Conservation (phyloP, 495 filamentous ascomycete species). For the Podospora anserina region DNA sequence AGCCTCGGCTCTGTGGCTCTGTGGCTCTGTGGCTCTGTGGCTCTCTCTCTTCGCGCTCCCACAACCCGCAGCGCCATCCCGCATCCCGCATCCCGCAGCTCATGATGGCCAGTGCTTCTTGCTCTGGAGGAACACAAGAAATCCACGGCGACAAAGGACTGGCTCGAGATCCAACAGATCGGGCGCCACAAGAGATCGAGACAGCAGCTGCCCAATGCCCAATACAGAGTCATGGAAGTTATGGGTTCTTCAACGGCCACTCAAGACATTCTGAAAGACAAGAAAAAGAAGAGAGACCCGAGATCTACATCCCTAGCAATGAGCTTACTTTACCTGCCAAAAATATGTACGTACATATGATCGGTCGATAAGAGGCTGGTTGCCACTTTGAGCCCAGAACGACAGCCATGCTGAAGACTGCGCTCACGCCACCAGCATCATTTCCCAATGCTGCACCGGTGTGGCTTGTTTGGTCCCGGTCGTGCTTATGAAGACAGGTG, state of each 20-base stretch:
- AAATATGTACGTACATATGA: not conserved
- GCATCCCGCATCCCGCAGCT: slow-evolving; percentile 8
- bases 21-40: slow-evolving; percentile 8
- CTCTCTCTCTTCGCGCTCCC: slow-evolving; percentile 11
- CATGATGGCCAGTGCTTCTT: slow-evolving; percentile 20
- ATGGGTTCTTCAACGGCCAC: not conserved
- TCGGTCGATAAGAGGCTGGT: not conserved
- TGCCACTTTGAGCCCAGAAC: slow-evolving; percentile 11
- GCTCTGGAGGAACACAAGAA: slow-evolving; percentile 4
- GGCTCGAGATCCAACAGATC: not conserved
- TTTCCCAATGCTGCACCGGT: slow-evolving; percentile 8
- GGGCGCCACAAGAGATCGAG: slow-evolving; percentile 12
- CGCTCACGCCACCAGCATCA: slow-evolving; percentile 13
- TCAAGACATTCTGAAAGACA: not conserved
- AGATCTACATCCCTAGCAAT: not conserved
- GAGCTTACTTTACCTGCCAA: slow-evolving; percentile 12
- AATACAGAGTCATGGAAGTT: no score
- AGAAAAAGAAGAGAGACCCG: not conserved
- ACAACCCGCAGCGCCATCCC: not conserved
- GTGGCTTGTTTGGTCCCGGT: not conserved
- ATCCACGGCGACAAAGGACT: slow-evolving; percentile 9
- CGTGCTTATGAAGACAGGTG: no score
- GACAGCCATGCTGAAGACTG: slow-evolving; percentile 5
- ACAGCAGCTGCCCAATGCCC: not conserved
- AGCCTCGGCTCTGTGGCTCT: slow-evolving; percentile 10